These are phyloP conservation scores for Zea luxurians DNA, from an alignment of 176 grass and related monocot genomes.

Conservation along the genomic window DNA sequence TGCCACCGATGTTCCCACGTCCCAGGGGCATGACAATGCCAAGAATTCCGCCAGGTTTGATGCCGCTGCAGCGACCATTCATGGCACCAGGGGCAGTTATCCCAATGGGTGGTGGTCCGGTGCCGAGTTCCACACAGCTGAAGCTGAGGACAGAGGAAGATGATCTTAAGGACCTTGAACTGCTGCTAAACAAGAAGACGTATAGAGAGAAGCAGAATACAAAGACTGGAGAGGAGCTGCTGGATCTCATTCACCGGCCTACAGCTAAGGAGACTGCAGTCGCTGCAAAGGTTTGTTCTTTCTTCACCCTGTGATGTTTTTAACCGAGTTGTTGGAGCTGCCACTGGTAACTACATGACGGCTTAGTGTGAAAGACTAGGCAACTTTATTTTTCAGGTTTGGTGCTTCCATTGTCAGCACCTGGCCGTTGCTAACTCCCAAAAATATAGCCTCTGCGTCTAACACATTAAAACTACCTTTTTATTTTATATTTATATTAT, in stretches of 20 bases:
- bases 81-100: slow-evolving; percentile 47
- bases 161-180: slow-evolving; percentile 84
- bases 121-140: slow-evolving; percentile 29
- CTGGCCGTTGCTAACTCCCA: not conserved
- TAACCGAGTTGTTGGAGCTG: not conserved
- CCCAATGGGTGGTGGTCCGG: slow-evolving; percentile 36
- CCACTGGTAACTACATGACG: not conserved
- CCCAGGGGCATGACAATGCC: slow-evolving; percentile 64
- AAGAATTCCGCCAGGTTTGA: slow-evolving; percentile 58
- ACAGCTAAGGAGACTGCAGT: slow-evolving; percentile 94
- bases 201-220: slow-evolving; percentile 90
- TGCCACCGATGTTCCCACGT: slow-evolving; percentile 73
- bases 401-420: not conserved
- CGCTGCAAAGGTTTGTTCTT: slow-evolving; percentile 84
- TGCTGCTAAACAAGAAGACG: slow-evolving; percentile 81
- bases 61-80: slow-evolving; percentile 68
- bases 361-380: not conserved
- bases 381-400: not conserved
- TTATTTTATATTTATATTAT: slow-evolving; percentile 3
- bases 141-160: slow-evolving; percentile 86
- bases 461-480: not conserved
- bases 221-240: slow-evolving; percentile 95
- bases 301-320: slow-evolving; percentile 8
- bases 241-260: slow-evolving; percentile 96
- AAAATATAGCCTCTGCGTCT: not conserved